Percentiles rank a stretch among this genome's conserved stretches.
phyloP scores from a whole-genome alignment of 345 rosid genomes.

The Capsella bursapastoris region DNA sequence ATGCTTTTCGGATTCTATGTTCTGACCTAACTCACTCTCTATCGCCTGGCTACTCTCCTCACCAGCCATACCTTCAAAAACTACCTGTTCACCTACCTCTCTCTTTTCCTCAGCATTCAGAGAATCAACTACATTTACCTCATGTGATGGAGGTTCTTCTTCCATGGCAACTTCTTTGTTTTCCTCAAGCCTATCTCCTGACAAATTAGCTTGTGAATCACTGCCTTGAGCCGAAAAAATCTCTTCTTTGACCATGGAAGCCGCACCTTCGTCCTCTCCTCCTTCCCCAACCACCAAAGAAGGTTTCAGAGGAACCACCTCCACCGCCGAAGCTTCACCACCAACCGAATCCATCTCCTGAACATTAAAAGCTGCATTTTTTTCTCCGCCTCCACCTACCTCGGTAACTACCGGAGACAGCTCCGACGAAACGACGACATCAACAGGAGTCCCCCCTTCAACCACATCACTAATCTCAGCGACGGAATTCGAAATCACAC shows the following conservation, averaged over 20 bases:
- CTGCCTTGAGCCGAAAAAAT: constrained; percentile 27
- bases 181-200: constrained; percentile 21
- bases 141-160: constrained; percentile 28
- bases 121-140: constrained; percentile 25
- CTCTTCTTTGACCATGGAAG: constrained; percentile 32
- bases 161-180: constrained; percentile 26
- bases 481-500: constrained; percentile 17
- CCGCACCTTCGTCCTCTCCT: constrained; percentile 32
- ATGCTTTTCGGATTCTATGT: constrained; percentile 21
- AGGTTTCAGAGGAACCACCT: constrained; percentile 8
- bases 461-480: constrained; percentile 34
- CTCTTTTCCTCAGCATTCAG: constrained; percentile 8
- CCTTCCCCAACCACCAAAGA: constrained; percentile 23
- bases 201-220: constrained; percentile 12
- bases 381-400: constrained; percentile 41
- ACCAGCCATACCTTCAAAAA: constrained; percentile 21
- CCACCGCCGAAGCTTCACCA: constrained; percentile 10
- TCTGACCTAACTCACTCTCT: constrained; percentile 20
- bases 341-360: constrained; percentile 30
- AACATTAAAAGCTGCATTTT: constrained; percentile 18
- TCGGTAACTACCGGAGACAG: constrained; percentile 18
- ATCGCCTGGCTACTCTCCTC: constrained; percentile 28
- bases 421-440: constrained; percentile 11
- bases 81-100: constrained; percentile 17
- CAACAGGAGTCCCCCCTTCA: constrained; percentile 5